phyloP scores from a whole-genome alignment of 768 basidiomycete genomes.

The Suillus brevipes region DNA sequence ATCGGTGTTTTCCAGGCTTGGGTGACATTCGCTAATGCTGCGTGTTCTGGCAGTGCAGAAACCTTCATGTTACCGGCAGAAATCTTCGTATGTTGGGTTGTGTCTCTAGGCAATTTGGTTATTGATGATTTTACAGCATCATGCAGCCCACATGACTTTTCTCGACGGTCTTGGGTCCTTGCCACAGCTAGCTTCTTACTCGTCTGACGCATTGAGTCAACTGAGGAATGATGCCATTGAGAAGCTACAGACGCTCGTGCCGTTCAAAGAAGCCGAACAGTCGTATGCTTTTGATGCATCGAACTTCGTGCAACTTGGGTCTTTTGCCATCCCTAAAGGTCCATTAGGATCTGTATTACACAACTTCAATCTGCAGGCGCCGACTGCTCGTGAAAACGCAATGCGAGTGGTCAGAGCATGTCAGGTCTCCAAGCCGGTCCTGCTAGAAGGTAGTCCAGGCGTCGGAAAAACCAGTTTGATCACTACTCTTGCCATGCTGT shows the following conservation, averaged over 20 bases:
- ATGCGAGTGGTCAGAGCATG: slow-evolving; percentile 87
- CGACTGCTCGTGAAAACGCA: slow-evolving; percentile 86
- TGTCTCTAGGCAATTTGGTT: neutral
- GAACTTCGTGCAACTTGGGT: slow-evolving; percentile 58
- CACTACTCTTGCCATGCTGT: slow-evolving; percentile 77
- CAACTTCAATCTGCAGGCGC: slow-evolving; percentile 80
- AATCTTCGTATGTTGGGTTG: slow-evolving; percentile 63
- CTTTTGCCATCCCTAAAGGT: slow-evolving; percentile 72
- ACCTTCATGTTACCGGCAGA: slow-evolving; percentile 39
- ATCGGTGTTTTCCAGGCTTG: slow-evolving; percentile 61
- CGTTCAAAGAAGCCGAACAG: slow-evolving; percentile 35
- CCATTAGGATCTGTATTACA: slow-evolving; percentile 34
- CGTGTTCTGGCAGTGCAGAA: slow-evolving; percentile 35
- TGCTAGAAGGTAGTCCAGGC: slow-evolving; percentile 96
- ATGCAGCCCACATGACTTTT: slow-evolving; percentile 91
- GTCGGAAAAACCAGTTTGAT: slow-evolving; percentile 97
- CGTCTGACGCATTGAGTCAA: slow-evolving; percentile 54
- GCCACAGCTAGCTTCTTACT: slow-evolving; percentile 68
- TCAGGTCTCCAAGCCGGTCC: slow-evolving; percentile 86
- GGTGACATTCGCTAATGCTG: slow-evolving; percentile 83
- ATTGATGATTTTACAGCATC: slow-evolving; percentile 56
- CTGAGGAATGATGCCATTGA: slow-evolving; percentile 59
- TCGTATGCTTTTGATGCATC: slow-evolving; percentile 35
- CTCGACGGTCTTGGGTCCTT: slow-evolving; percentile 86
- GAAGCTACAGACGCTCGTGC: slow-evolving; percentile 58